Evolutionary conservation across 2,329 filamentous ascomycete genomes (phyloP).

Genomic region (Thelonectria olida): DNA sequence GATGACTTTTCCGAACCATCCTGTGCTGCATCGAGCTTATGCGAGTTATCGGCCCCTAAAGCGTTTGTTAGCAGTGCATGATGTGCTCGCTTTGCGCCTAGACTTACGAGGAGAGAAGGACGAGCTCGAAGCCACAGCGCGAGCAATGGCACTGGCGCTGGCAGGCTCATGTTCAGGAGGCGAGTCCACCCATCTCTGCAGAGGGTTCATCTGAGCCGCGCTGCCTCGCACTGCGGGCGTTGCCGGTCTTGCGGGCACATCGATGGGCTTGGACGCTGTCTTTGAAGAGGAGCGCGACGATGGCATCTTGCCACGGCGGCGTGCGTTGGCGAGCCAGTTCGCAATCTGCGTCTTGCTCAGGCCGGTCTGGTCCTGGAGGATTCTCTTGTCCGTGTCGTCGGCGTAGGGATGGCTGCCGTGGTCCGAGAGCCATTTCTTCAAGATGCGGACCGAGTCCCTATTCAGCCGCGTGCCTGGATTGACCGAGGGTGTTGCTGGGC

Average conservation of each 20-base stretch:
- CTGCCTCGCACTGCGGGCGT: constrained; percentile 44
- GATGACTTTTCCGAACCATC: constrained; percentile 12
- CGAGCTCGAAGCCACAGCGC: constrained; percentile 34
- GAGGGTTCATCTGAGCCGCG: constrained; percentile 26
- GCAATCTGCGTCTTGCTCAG: constrained; percentile 81
- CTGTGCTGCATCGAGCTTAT: neutral
- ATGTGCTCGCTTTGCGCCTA: neutral
- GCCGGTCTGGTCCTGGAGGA: constrained; percentile 76
- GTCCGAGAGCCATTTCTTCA: constrained; percentile 81
- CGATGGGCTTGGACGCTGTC: constrained; percentile 50
- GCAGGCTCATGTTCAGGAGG: constrained; percentile 43
- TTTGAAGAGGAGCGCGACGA: neutral
- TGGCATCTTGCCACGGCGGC: constrained; percentile 75
- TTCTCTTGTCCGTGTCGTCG: constrained; percentile 81
- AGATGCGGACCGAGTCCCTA: constrained; percentile 74
- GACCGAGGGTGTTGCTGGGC: neutral
- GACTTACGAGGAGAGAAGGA: constrained; percentile 11
- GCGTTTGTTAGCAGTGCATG: neutral
- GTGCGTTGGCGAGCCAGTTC: constrained; percentile 91
- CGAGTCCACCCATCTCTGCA: constrained; percentile 43
- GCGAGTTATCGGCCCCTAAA: neutral
- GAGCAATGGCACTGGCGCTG: constrained; percentile 40
- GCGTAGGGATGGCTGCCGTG: constrained; percentile 84
- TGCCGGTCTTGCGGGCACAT: constrained; percentile 58
- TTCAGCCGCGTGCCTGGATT: constrained; percentile 58